Evolutionary conservation across 306 rosid species (phyloP), one percentile per base, ranked within the genome.

Genomic region (Cicer bijugum): DNA sequence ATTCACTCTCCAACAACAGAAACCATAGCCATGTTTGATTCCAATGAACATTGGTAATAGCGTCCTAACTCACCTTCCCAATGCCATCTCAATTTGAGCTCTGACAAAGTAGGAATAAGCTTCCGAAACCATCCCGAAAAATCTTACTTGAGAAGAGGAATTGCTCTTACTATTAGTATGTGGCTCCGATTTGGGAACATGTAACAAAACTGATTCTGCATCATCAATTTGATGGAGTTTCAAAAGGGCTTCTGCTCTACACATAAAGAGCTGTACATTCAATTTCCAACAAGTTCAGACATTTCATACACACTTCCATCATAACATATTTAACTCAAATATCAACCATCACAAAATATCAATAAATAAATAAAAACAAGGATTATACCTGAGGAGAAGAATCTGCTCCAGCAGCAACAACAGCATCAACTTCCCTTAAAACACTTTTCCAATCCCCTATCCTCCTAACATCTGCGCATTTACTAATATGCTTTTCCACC

Each of bases 211-310:
- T 17, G 79, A 85, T 75, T 84, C 95, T 1, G 96, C 97, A 60
- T 89, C 97, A 65, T 91, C 92, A 67, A 94, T 83, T 81, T 88
- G 98, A 59, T 87, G 92, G 52, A 91, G 90, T 87, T 94, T 91
- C 83, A 94, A 82, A 73, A 84, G 83, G 14, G 98, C 97, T 86
- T 94, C 97, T 60, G 86, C 97, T 89, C 96, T 94, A 91, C 98
- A 88, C 89, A 88, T 83, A 81, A 85, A 85, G 89, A 91, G 92
- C 98, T 94, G 98, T 86, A 87, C 83, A 88, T 88, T 80, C 89
- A 87, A 83, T 87, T 85, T 82, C 84, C 87, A 88, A 89, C 84
- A 74, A 68, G 83, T 84, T 88, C 86, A 88, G 87, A 80, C 73
- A 48, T 82, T 84, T 48, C 40, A 65, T 56, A 52, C 78, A 65